Percentiles rank a stretch among this genome's conserved stretches.
phyloP scores from a whole-genome alignment of 2,329 filamentous ascomycete species.

The Metarhizium guizhouense region DNA sequence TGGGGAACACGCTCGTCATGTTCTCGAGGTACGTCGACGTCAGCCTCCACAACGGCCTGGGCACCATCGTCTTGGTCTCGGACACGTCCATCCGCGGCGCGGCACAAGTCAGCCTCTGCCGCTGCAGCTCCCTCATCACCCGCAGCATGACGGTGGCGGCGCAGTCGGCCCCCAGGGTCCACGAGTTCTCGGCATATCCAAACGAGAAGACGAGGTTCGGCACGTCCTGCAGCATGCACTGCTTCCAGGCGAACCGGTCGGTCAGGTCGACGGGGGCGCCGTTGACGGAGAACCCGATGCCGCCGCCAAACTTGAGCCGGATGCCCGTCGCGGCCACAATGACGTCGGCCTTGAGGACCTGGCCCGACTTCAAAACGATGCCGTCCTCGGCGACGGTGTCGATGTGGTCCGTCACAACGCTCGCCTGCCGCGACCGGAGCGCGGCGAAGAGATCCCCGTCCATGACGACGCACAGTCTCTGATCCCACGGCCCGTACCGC shows the following conservation, averaged over 20 bases:
- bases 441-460: slow-evolving; percentile 37
- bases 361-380: slow-evolving; percentile 34
- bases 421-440: slow-evolving; percentile 27
- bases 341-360: slow-evolving; percentile 44
- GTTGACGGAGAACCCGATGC: slow-evolving; percentile 41
- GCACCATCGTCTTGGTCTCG: slow-evolving; percentile 24
- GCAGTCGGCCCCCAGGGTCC: slow-evolving; percentile 53
- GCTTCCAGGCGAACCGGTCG: slow-evolving; percentile 47
- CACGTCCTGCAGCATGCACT: slow-evolving; percentile 51
- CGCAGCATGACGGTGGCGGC: slow-evolving; percentile 39
- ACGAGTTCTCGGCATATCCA: slow-evolving; percentile 52
- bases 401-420: slow-evolving; percentile 37
- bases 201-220: slow-evolving; percentile 51
- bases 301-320: slow-evolving; percentile 44
- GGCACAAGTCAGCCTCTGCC: slow-evolving; percentile 30
- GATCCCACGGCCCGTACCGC: slow-evolving; percentile 53
- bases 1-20: slow-evolving; percentile 32
- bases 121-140: slow-evolving; percentile 38
- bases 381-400: slow-evolving; percentile 31
- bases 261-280: slow-evolving; percentile 31
- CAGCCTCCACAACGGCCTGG: slow-evolving; percentile 31
- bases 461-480: slow-evolving; percentile 54
- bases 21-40: slow-evolving; percentile 42
- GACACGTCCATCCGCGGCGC: slow-evolving; percentile 30
- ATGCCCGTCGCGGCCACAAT: slow-evolving; percentile 59